phyloP scores from a whole-genome alignment of 805 yeast genomes.

The Kodamaea restingae region DNA sequence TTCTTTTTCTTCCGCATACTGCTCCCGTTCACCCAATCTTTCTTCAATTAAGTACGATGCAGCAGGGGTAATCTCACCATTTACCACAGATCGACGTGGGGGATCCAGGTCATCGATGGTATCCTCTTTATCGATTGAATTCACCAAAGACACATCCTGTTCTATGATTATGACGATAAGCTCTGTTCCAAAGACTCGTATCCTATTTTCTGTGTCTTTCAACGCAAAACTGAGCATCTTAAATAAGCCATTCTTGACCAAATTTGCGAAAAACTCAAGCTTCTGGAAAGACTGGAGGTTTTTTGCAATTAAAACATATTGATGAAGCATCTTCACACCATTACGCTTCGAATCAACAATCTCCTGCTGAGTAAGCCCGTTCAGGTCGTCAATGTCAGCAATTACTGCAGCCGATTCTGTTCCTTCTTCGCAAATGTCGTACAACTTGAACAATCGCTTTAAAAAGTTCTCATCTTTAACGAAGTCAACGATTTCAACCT shows the following conservation, averaged over 20 bases:
- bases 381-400: neutral
- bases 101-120: slow-evolving; percentile 31
- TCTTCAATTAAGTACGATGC: slow-evolving; percentile 1
- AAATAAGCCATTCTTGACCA: slow-evolving; percentile 68
- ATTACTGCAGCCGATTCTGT: neutral
- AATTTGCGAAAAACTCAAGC: slow-evolving; percentile 56
- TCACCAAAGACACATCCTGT: slow-evolving; percentile 68
- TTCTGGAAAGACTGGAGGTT: slow-evolving; percentile 57
- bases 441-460: slow-evolving; percentile 55
- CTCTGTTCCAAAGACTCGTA: slow-evolving; percentile 74
- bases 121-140: slow-evolving; percentile 26
- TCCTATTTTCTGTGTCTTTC: slow-evolving; percentile 41
- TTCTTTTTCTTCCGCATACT: neutral
- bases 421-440: slow-evolving; percentile 22
- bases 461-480: slow-evolving; percentile 52
- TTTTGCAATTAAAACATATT: slow-evolving; percentile 73
- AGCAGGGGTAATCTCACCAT: slow-evolving; percentile 4
- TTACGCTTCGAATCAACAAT: slow-evolving; percentile 36
- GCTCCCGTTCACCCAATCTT: neutral
- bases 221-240: slow-evolving; percentile 71
- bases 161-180: slow-evolving; percentile 76
- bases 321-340: slow-evolving; percentile 76
- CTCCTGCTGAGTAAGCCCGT: neutral
- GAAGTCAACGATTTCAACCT: slow-evolving; percentile 59
- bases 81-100: slow-evolving; percentile 11